Evolutionary conservation across 1,139 yeast species (phyloP), one percentile per base, ranked within the genome.

Genomic region (Blastobotrys apis): DNA sequence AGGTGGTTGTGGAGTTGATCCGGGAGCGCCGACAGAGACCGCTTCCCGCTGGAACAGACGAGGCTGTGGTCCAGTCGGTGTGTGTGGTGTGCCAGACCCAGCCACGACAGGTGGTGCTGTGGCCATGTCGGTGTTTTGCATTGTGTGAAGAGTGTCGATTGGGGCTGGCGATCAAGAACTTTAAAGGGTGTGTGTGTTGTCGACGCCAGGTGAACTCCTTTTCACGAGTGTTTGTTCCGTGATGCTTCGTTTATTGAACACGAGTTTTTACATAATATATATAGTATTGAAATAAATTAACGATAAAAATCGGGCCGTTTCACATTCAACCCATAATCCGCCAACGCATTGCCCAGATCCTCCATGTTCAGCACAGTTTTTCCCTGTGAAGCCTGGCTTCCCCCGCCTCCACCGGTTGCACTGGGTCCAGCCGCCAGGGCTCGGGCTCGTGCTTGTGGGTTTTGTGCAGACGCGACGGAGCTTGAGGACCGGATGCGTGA

Each of bases 41-140:
- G 29, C 34, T 38, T 10, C 36, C 43, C 8, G 15, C 36, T 2
- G 36, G 29, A 12, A n/a, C 43, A 3, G 41, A 36, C 10, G 39
- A 43, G 9, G 29, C 37, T 23, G 37, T 33, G 6, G 33, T 17
- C 6, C 40, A 42, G 43, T n/a, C 46, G 17, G 44, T 65, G 4
- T 88, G 97, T 65, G 95, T 86, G 2, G 82, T 88, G 2, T 88
- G 97, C 62, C 94, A 84, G 54, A 72, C 74, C 9, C 78, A 82
- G 47, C 75, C 80, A 6, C 73, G 97, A 53, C 86, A 83, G 50
- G 77, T 88, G 34, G 80, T 88, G 13, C 70, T 92, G 2, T 88
- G 97, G 97, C 97, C 97, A 1, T 88, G 97, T 61, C 77, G 80
- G 54, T 88, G 97, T 62, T 77, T 88, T 52, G 88, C 95, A 0